A percentile compares a stretch with the other conserved stretches of the same genome.
Conservation (phyloP, 306 rosid genomes). For the Begonia masoniana region DNA sequence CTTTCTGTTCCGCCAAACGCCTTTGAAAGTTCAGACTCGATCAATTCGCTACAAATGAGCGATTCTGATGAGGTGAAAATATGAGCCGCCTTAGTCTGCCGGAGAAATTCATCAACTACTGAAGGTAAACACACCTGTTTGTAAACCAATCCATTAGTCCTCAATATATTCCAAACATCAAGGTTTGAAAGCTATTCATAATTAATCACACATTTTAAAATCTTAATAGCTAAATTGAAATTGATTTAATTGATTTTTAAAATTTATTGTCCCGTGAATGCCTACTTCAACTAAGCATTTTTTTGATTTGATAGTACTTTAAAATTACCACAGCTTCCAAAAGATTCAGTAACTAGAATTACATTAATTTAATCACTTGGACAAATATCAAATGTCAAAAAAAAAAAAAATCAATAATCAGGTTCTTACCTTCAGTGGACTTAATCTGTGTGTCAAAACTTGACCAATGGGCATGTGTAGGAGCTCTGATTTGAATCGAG, state of each 20-base stretch:
- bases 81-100: constrained; percentile 66
- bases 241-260: too few species aligned
- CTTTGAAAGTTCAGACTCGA: constrained; percentile 65
- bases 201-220: too few species aligned
- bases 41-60: constrained; percentile 38
- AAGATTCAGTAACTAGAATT: too few species aligned
- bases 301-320: too few species aligned
- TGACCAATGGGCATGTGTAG: constrained; percentile 38
- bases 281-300: too few species aligned
- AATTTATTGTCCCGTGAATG: too few species aligned
- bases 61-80: constrained; percentile 44
- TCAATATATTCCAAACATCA: too few species aligned
- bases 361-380: too few species aligned
- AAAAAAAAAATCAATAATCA: not conserved
- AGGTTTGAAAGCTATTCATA: too few species aligned
- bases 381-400: not conserved
- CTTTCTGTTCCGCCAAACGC: constrained; percentile 76
- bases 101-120: constrained; percentile 63
- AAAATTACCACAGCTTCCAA: too few species aligned
- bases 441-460: constrained; percentile 48
- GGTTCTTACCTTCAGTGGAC: constrained; percentile 60
- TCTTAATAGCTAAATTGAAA: too few species aligned
- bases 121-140: constrained; percentile 76
- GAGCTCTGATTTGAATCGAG: constrained; percentile 40
- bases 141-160: not conserved